phyloP scores from a whole-genome alignment of 257 asterid genomes.

The Solanum corneliomulleri region DNA sequence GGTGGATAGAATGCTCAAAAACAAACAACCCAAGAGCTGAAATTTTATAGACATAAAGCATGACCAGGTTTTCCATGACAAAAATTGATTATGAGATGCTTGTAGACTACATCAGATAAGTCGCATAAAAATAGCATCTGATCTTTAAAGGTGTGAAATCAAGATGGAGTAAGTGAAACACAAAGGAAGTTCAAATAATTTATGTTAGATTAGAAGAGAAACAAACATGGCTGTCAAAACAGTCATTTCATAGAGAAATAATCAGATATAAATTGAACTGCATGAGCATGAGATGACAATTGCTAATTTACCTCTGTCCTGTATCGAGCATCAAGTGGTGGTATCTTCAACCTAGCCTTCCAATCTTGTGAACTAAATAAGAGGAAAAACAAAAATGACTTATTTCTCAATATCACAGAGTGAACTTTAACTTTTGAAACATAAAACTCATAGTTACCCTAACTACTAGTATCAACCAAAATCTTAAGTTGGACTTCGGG shows the following conservation, averaged over 20 bases:
- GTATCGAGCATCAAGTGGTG: slow-evolving; percentile 65
- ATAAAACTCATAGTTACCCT: background rate
- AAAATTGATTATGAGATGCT: background rate
- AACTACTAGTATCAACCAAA: background rate
- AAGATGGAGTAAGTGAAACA: background rate
- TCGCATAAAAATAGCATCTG: background rate
- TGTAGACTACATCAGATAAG: background rate
- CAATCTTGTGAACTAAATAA: slow-evolving; percentile 68
- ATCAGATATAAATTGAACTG: background rate
- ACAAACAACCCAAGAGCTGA: background rate
- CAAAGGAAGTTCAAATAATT: background rate
- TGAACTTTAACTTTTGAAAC: background rate
- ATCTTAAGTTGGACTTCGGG: background rate
- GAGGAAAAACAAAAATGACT: background rate
- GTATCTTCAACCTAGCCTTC: slow-evolving; percentile 63
- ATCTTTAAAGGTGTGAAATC: background rate
- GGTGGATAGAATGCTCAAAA: background rate
- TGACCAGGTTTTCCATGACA: background rate
- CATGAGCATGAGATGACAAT: background rate
- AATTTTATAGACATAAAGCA: background rate
- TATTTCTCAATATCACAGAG: background rate
- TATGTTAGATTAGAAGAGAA: background rate
- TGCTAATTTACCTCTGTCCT: slow-evolving; percentile 59
- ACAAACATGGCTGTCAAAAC: background rate
- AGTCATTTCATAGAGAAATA: background rate